Base-by-base conservation (phyloP, 495 filamentous ascomycete genomes). In the Aspergillus biplanus region DNA sequence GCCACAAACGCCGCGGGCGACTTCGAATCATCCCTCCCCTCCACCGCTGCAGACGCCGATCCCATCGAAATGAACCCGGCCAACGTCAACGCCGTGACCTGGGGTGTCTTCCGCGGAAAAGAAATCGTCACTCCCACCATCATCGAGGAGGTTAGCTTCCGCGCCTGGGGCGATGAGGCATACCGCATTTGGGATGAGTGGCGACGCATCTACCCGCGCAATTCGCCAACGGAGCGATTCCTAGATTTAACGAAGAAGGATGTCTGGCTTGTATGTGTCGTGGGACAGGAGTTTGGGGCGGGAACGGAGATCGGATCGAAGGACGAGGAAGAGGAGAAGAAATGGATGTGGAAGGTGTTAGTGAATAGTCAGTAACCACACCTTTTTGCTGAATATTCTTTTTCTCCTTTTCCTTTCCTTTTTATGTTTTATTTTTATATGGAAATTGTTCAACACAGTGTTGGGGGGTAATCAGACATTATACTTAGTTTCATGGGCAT, bases 101-200 rank as follows among this genome's bases (percentile, higher is more conserved):
- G 95, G 95, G 95, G 95, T 37, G 89, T 90, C 12, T 99, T 99
- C 75, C 89, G 90, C 2, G 93, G 92, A 18, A 97, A 97, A 76
- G 95, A 99, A 80, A 99, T 99, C 66, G 85, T 96, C 67, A 96
- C 95, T 15, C 95, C 95, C 21, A 98, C 95, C 18, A 99, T 99
- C 72, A 97, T 99, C 65, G 95, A 99, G 74, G 89, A 95, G 65
- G 92, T 96, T 58, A 94, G 90, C 71, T 99, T 99, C 84, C 83
- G 88, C 50, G 92, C 93, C 32, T 99, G 95, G 95, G 86, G 86
- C 61, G 96, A 98, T 69, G 95, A 99, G 81, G 95, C 95, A 3
- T 99, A 92, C 80, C 89, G 87, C 15, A 96, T 97, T 69, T 99
- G 94, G 91, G 82, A 82, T 35, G 95, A 98, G 76, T 99, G 95